Conservation (phyloP, 2,329 filamentous ascomycete species). For the Cucurbitaria berberidis region DNA sequence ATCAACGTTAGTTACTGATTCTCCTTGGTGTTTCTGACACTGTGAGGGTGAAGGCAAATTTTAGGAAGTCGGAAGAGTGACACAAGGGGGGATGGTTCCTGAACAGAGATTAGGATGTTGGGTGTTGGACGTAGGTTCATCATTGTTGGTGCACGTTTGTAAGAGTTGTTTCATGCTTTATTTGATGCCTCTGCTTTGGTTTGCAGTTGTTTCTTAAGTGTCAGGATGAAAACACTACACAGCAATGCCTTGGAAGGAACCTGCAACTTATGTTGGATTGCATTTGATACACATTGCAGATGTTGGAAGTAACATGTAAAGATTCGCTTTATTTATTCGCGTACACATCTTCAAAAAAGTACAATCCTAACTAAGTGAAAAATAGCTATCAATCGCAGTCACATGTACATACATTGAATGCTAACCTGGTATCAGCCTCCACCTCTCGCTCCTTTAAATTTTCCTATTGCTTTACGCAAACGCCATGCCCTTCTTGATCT, state of each 20-base stretch:
- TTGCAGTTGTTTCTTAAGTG: too few relatives aligned
- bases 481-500: conserved; percentile 98
- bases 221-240: too few relatives aligned
- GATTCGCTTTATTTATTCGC: conserved; percentile 3
- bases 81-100: too few relatives aligned
- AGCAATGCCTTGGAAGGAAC: too few relatives aligned
- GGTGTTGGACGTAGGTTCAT: too few relatives aligned
- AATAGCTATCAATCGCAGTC: background rate
- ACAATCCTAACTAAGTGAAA: conserved; percentile 7
- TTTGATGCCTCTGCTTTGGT: too few relatives aligned
- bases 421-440: background rate
- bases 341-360: conserved; percentile 14
- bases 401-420: conserved; percentile 13
- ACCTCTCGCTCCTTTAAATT: background rate
- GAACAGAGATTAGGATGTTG: too few relatives aligned
- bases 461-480: conserved; percentile 45
- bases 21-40: background rate
- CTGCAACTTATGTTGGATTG: background rate
- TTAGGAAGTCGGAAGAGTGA: background rate
- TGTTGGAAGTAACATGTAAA: background rate
- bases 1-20: too few relatives aligned
- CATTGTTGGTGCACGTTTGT: too few relatives aligned
- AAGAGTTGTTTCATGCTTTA: too few relatives aligned
- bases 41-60: background rate
- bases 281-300: too few relatives aligned